phyloP scores from a whole-genome alignment of 192 early-diverging fungal species.

The Gigaspora rosea region DNA sequence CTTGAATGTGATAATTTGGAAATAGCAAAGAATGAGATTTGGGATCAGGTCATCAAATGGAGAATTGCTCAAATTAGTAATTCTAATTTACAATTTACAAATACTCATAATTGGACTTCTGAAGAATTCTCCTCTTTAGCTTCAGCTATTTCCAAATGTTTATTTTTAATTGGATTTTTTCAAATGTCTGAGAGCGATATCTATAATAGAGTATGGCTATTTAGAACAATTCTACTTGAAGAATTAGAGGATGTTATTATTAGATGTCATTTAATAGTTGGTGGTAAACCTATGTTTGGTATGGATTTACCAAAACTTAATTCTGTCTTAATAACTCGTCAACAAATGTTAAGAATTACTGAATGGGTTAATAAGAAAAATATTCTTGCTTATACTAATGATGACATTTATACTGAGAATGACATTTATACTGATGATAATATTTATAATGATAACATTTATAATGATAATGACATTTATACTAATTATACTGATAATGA shows the following conservation, averaged over 20 bases:
- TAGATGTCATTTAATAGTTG: constrained; percentile 7
- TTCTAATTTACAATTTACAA: too few relatives aligned
- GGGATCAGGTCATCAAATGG: too few relatives aligned
- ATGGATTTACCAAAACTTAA: not conserved
- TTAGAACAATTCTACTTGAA: not conserved
- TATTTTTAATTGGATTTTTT: not conserved
- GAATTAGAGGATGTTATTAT: constrained; percentile 6
- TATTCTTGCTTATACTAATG: too few relatives aligned
- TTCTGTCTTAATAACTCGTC: constrained; percentile 1
- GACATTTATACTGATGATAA: too few relatives aligned
- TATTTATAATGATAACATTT: too few relatives aligned
- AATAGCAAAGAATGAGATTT: too few relatives aligned
- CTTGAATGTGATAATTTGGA: too few relatives aligned
- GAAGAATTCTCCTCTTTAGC: not conserved
- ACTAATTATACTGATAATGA: too few relatives aligned
- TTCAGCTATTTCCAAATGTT: not conserved
- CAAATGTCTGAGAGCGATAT: constrained; percentile 17
- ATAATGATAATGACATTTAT: too few relatives aligned
- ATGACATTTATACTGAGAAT: too few relatives aligned
- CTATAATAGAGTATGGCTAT: constrained; percentile 18
- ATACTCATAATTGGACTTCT: not conserved
- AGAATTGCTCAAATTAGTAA: constrained; percentile 5
- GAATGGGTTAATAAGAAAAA: constrained; percentile 4
- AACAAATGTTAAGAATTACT: not conserved
- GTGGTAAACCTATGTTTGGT: not conserved